Conservation (phyloP, 352 stramenopile genomes). For the Globisporangium paroecandrum region DNA sequence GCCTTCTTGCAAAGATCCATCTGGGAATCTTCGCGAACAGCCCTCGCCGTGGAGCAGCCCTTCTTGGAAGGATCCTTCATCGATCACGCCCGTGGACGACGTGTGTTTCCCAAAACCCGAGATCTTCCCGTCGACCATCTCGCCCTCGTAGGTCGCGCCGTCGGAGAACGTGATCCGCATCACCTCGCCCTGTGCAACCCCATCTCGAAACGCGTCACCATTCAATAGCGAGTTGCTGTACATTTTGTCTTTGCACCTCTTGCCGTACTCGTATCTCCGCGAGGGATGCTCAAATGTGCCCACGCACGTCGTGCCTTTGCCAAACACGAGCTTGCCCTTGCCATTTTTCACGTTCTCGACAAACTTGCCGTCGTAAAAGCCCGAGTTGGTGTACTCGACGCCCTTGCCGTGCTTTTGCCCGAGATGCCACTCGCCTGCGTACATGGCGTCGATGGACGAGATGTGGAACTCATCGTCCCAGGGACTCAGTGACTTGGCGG, state of each 20-base stretch:
- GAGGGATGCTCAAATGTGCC: conserved; percentile 48
- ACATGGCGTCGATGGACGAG: conserved; percentile 59
- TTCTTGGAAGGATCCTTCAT: conserved; percentile 62
- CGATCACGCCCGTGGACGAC: conserved; percentile 57
- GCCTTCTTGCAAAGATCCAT: conserved; percentile 45
- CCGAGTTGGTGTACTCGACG: conserved; percentile 60
- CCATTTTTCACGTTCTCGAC: conserved; percentile 36
- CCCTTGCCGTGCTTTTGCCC: conserved; percentile 51
- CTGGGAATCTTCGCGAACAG: conserved; percentile 42
- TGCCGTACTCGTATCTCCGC: conserved; percentile 40
- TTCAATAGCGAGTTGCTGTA: conserved; percentile 50
- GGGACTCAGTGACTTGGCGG: conserved; percentile 21
- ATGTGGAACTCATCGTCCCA: conserved; percentile 65
- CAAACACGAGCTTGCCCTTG: conserved; percentile 50
- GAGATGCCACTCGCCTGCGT: conserved; percentile 45
- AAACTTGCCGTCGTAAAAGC: conserved; percentile 65
- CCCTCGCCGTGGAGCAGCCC: conserved; percentile 48
- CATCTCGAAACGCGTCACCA: conserved; percentile 43
- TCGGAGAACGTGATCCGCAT: conserved; percentile 57
- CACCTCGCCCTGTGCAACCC: conserved; percentile 41
- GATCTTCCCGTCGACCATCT: conserved; percentile 58
- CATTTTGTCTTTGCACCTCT: conserved; percentile 28
- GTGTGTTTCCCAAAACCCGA: conserved; percentile 53
- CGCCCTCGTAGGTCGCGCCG: conserved; percentile 58
- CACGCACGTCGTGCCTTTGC: conserved; percentile 43